Evolutionary conservation across 257 asterid species (phyloP), one percentile per base, ranked within the genome.

Genomic region (Penstemon newberryi): DNA sequence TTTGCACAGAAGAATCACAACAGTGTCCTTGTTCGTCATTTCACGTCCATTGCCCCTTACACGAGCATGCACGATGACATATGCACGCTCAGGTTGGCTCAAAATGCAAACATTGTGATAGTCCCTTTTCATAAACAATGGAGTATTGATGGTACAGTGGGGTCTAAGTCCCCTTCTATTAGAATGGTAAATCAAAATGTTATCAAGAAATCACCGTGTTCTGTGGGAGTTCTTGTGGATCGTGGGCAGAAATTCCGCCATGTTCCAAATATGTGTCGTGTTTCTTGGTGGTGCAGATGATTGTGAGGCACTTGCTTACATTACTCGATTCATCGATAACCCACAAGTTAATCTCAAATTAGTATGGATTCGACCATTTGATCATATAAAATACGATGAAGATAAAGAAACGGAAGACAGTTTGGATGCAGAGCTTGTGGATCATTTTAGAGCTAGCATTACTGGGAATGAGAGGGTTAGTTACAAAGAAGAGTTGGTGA

Each of bases 21-120:
- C 6, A 3, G 61, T 46, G 71, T 75, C 33, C 4, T 42, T 0
- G 55, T 81, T n/a, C 82, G 84, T 33, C 86, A 83, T 72, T 86
- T 81, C 79, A 85, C 84, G 3, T 75, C 92, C 15, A 74, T 89
- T 3, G 61, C 89, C 6, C 95, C 95, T 0, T 87, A 83, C 11
- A 78, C 85, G 0, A 81, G 82, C 71, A 89, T 85, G 96, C 95
- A 89, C 37, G 83, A 78, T 13, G 96, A 89, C 36, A 68, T 89
- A 42, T 89, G 92, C 81, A 64, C 86, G 0, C 50, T 87, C 10
- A 86, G 86, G 0, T 67, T 73, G 0, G 95, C 85, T 33, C 78
- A 70, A 40, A 72, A 65, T 1, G 82, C 84, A 33, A 78, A 81
- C 25, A 74, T 85, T 3, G 58, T 86, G 43, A 85, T 89, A 38